phyloP scores from a whole-genome alignment of 2,329 filamentous ascomycete species.

The Diplodia corticola region DNA sequence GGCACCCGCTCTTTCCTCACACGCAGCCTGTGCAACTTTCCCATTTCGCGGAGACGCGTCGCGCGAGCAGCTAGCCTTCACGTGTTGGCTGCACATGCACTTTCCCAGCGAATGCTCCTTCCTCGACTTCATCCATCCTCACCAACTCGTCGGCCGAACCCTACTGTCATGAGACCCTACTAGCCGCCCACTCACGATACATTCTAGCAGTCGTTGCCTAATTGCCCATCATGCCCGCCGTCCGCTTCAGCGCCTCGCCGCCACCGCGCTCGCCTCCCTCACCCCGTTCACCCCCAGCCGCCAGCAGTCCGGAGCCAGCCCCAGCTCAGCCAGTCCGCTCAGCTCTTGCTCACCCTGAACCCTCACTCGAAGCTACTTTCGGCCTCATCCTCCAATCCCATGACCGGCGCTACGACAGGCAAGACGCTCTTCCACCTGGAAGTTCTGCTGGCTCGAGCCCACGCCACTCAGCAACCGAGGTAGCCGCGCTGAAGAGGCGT shows the following conservation, averaged over 20 bases:
- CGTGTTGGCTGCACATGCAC: background rate
- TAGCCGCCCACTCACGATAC: background rate
- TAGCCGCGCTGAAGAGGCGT: background rate
- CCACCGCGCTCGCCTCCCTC: background rate
- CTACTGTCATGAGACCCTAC: background rate
- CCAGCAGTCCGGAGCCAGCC: background rate
- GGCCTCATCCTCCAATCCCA: constrained; percentile 18
- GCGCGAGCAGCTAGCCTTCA: background rate
- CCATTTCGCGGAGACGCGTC: background rate
- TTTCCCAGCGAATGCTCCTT: background rate
- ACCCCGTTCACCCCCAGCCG: background rate
- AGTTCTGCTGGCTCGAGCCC: no score
- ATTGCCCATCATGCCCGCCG: constrained; percentile 8
- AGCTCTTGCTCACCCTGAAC: constrained; percentile 1
- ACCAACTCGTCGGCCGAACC: constrained; percentile 5
- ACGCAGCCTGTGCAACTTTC: constrained; percentile 6
- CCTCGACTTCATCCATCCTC: background rate
- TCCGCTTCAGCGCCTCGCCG: constrained; percentile 20
- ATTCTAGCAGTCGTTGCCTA: background rate
- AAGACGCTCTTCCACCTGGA: constrained; percentile 8
- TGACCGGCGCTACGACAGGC: background rate
- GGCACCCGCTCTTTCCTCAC: background rate
- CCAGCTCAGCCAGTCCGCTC: constrained; percentile 4
- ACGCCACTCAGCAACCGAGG: background rate
- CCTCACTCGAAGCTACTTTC: constrained; percentile 4